Evolutionary conservation across 805 yeast genomes (phyloP).

Genomic region (Cyberlindnera amylophila): DNA sequence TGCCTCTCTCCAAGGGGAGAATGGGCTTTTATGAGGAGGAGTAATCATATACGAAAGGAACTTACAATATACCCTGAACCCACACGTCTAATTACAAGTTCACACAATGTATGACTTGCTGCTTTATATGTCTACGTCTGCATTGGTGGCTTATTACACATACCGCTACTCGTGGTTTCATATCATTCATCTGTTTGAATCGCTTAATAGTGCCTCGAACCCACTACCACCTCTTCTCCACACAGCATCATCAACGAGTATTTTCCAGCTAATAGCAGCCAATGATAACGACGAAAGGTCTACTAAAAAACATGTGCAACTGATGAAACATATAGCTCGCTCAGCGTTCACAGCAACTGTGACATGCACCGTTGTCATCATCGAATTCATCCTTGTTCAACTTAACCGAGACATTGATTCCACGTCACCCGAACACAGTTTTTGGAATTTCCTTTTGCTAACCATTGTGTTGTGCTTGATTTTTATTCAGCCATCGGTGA

Average conservation of each 20-base stretch:
- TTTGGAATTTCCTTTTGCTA: constrained; percentile 15
- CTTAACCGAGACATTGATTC: constrained; percentile 11
- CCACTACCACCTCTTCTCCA: constrained; percentile 8
- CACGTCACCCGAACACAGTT: constrained; percentile 3
- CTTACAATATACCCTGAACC: no score
- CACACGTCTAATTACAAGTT: no score
- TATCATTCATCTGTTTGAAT: constrained; percentile 22
- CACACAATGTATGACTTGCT: constrained; percentile 1
- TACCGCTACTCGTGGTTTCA: constrained; percentile 21
- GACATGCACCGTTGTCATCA: constrained; percentile 17
- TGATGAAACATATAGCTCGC: constrained; percentile 14
- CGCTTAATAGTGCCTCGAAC: constrained; percentile 8
- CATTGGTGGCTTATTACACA: constrained; percentile 14
- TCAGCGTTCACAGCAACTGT: constrained; percentile 21
- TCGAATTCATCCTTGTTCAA: constrained; percentile 25
- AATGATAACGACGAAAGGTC: constrained; percentile 1
- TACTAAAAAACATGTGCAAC: constrained; percentile 1
- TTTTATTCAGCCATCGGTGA: constrained; percentile 21
- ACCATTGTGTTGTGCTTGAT: constrained; percentile 14
- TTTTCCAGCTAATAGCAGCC: constrained; percentile 12
- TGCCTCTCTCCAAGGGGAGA: no score
- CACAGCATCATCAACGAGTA: constrained; percentile 11
- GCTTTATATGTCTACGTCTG: constrained; percentile 7
- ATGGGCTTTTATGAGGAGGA: no score
- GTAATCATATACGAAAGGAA: no score